Evolutionary conservation across 2,329 filamentous ascomycete species (phyloP), one percentile per base, ranked within the genome.

Genomic region (Stenocarpella maydis): DNA sequence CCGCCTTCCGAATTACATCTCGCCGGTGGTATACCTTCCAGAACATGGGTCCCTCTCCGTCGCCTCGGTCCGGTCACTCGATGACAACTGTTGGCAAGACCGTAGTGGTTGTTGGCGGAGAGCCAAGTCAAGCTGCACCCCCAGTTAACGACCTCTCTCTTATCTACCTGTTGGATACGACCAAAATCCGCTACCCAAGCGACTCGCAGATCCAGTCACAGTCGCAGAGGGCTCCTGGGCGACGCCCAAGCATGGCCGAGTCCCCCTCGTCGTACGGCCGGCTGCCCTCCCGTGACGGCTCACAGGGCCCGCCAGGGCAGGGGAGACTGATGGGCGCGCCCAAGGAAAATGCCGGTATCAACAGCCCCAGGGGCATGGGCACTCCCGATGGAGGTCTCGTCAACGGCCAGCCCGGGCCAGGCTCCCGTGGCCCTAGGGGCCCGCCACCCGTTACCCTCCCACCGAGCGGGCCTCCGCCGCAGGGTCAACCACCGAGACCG

Each of bases 1-100:
- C 96, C 2, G 96, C 96, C 1, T 90, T 90, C 75, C 82, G 86
- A 65, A 89, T 90, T 70, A 89, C 91, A 0, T 94, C 94, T 14
- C 90, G 93, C 73, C 89, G 96, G 70, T 99, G 96, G 96, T 99
- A 98, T 79, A 99, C 96, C 43, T 99, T 99, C 81, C 96, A 99
- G 77, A 99, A 99, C 77, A 99, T 99, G 96, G 96, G 96, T 0
- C 95, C 95, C 3, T 97, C 95, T 1, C 96, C 96, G 0, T 98
- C 95, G 3, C 91, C 96, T 39, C 88, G 96, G 71, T 98, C 95
- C 19, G 96, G 96, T 1, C 96, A 99, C 79, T 98, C 94, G 79
- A 98, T 99, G 96, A 98, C 96, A 2, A 91, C 94, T 2, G 93
- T 95, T 72, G 94, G 93, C 37, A 98, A 97, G 79, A 92, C 95